phyloP scores from a whole-genome alignment of 768 basidiomycete species.

The Pleurotus tuoliensis region DNA sequence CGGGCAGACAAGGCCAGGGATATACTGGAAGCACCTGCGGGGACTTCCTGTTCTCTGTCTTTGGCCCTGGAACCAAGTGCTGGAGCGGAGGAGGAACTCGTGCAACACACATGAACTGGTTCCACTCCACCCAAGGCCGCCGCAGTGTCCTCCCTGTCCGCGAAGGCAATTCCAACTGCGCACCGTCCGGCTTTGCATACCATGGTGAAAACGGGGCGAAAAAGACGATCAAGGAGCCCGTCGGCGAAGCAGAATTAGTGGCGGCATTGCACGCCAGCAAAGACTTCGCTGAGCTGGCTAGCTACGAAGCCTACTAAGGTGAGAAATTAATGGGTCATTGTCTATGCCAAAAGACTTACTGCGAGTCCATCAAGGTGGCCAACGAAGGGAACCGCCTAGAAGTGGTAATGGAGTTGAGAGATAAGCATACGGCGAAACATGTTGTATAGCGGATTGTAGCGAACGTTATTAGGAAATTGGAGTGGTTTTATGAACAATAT shows the following conservation, averaged over 20 bases:
- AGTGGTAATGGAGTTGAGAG: no score
- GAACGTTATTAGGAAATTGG: no score
- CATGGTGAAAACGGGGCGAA: background rate
- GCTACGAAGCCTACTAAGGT: background rate
- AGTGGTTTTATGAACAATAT: no score
- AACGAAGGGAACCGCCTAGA: no score
- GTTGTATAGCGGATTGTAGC: no score
- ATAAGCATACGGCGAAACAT: no score
- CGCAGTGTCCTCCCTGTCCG: background rate
- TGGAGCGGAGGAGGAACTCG: constrained; percentile 7
- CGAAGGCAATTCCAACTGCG: background rate
- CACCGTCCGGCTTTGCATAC: background rate
- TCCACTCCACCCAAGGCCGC: background rate
- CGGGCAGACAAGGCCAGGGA: constrained; percentile 6
- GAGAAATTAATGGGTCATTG: background rate
- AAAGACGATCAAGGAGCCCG: constrained; percentile 3
- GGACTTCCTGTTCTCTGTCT: constrained; percentile 6
- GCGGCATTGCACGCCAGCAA: background rate
- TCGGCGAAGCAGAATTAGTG: background rate
- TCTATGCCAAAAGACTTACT: no score
- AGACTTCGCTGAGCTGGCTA: background rate
- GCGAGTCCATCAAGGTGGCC: no score
- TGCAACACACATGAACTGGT: constrained; percentile 6
- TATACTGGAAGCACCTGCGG: constrained; percentile 3
- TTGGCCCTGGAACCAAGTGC: constrained; percentile 3